phyloP scores from a whole-genome alignment of 495 filamentous ascomycete species.

The Aspergillus kassunensis region DNA sequence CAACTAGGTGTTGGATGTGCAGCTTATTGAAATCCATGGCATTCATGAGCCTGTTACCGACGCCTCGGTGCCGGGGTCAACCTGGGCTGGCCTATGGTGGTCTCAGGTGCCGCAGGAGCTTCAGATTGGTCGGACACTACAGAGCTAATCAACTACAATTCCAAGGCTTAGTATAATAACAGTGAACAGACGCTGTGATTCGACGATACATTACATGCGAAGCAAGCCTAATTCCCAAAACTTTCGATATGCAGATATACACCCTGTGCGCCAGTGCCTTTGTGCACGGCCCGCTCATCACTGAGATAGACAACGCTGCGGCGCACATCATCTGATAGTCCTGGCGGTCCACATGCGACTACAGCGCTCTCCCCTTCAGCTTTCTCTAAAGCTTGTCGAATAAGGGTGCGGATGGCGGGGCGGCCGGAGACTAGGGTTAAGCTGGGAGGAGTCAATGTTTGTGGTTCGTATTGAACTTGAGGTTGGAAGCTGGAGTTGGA shows the following conservation, averaged over 20 bases:
- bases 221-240: constrained; percentile 27
- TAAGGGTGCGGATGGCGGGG: constrained; percentile 41
- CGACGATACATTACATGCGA: not conserved
- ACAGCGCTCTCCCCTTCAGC: constrained; percentile 80
- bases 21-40: too few relatives aligned
- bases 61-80: too few relatives aligned
- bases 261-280: constrained; percentile 84
- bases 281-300: constrained; percentile 85
- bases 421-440: constrained; percentile 34
- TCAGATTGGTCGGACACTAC: too few relatives aligned
- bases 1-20: too few relatives aligned
- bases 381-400: constrained; percentile 59
- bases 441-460: too few relatives aligned
- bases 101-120: too few relatives aligned
- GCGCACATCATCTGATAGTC: constrained; percentile 61
- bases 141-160: too few relatives aligned
- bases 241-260: constrained; percentile 50
- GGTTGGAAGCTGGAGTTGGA: too few relatives aligned
- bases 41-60: too few relatives aligned
- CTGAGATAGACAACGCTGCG: constrained; percentile 65
- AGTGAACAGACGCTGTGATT: too few relatives aligned
- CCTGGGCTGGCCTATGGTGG: too few relatives aligned
- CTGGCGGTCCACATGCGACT: constrained; percentile 72
- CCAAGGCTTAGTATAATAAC: too few relatives aligned
- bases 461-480: constrained; percentile 10